Evolutionary conservation across 352 stramenopile genomes (phyloP).

Genomic region (Elongisporangium senticosum): DNA sequence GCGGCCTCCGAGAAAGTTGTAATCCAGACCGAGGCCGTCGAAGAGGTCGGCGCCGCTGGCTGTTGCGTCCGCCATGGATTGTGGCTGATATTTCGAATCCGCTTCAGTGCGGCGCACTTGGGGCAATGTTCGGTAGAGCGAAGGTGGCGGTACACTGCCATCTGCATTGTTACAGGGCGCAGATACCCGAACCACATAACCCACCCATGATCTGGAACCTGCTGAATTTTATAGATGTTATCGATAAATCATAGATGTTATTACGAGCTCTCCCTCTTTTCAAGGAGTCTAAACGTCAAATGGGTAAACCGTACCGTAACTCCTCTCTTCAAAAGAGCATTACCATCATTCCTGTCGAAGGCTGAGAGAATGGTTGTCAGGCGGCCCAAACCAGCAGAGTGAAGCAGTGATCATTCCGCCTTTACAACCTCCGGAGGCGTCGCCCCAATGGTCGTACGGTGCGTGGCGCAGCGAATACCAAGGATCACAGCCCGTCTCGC

Average conservation of each 20-base stretch:
- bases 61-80: slow-evolving; percentile 32
- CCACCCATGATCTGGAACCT: neutral
- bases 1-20: slow-evolving; percentile 30
- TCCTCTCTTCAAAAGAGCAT: neutral
- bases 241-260: neutral
- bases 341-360: neutral
- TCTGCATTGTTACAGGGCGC: neutral
- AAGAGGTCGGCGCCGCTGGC: slow-evolving; percentile 26
- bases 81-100: neutral
- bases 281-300: neutral
- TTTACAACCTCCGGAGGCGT: neutral
- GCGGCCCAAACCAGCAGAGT: neutral
- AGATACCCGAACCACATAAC: neutral
- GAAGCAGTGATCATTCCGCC: neutral
- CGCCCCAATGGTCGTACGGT: neutral
- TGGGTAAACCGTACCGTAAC: neutral
- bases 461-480: neutral
- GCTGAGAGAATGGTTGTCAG: neutral
- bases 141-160: neutral
- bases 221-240: neutral
- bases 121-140: neutral
- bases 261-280: neutral
- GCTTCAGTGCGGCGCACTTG: neutral
- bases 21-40: slow-evolving; percentile 44
- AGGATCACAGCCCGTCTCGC: neutral